Percentiles rank a stretch among this genome's conserved stretches.
phyloP scores from a whole-genome alignment of 2,329 filamentous ascomycete species.

The Fonsecaea pedrosoi region DNA sequence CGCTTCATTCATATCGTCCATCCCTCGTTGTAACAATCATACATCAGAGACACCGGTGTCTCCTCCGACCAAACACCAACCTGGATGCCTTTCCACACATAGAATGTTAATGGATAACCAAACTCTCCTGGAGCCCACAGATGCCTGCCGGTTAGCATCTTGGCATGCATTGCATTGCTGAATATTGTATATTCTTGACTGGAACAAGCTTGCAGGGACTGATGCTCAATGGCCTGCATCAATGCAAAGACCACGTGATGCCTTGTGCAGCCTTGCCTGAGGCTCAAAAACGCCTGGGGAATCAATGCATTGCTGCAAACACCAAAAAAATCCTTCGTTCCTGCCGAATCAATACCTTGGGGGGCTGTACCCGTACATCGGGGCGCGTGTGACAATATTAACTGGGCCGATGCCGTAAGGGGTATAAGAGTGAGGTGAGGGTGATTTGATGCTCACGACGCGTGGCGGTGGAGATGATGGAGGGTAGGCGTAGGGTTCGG shows the following conservation, averaged over 20 bases:
- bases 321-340: background rate
- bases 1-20: constrained; percentile 8
- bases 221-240: constrained; percentile 2
- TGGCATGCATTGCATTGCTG: constrained; percentile 9
- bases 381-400: constrained; percentile 31
- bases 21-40: constrained; percentile 9
- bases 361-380: constrained; percentile 24
- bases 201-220: constrained; percentile 24
- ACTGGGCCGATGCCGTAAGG: constrained; percentile 29
- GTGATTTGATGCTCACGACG: constrained; percentile 23
- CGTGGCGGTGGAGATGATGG: constrained; percentile 25
- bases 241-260: constrained; percentile 3
- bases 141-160: constrained; percentile 3
- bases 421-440: constrained; percentile 26
- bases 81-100: background rate
- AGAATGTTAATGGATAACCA: constrained; percentile 7
- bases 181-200: constrained; percentile 28
- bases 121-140: background rate
- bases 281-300: constrained; percentile 5
- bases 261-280: constrained; percentile 14
- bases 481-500: constrained; percentile 34
- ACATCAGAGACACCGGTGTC: constrained; percentile 9
- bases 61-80: background rate
- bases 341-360: constrained; percentile 23
- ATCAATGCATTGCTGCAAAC: background rate